Evolutionary conservation across 2,329 filamentous ascomycete genomes (phyloP), one percentile per base, ranked within the genome.

Genomic region (Aspergillus unguis): DNA sequence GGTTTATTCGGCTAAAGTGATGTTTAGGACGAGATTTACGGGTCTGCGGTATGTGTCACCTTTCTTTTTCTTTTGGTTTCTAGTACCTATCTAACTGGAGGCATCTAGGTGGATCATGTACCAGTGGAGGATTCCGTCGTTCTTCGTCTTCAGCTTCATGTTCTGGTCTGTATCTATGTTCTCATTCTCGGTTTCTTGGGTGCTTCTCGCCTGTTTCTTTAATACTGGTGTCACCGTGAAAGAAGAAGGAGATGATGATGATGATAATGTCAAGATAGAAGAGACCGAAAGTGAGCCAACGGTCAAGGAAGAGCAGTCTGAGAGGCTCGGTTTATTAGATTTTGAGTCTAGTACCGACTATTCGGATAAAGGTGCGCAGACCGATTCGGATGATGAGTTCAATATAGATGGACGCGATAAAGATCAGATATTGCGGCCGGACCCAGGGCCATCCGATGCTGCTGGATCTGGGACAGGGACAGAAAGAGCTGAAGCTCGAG

Each of bases 131-230:
- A 64, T 94, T 33, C 69, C 84, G 1, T 85, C 85, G 4, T 91
- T 90, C 53, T 48, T 87, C 0, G 64, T 85, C 1, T 87, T 91
- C 62, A 88, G 85, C 0, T 70, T 76, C 0, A 61, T 82, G 0
- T 96, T 96, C 71, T 97, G 92, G 90, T 67, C 75, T 1, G 82
- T 84, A 9, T 90, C 92, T 65, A 78, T 95, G 63, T 58, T 84
- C 0, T 86, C 85, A 38, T 82, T 88, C 67, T 75, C 78, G 1
- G 35, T 85, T 1, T 85, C 82, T 0, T 95, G 89, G 86, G 67
- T 80, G 1, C 42, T 80, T 0, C 61, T 88, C 23, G 76, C 69
- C 6, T 74, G 74, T 32, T 62, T 75, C 40, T 64, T 78, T 41
- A 63, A 62, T 35, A 68, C 56, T 27, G 58, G 48, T 40, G 50